A percentile compares a stretch with the other conserved stretches of the same genome.
These are phyloP conservation scores for Quercus phellos DNA, from an alignment of 331 rosid genomes.

Conservation along the genomic window DNA sequence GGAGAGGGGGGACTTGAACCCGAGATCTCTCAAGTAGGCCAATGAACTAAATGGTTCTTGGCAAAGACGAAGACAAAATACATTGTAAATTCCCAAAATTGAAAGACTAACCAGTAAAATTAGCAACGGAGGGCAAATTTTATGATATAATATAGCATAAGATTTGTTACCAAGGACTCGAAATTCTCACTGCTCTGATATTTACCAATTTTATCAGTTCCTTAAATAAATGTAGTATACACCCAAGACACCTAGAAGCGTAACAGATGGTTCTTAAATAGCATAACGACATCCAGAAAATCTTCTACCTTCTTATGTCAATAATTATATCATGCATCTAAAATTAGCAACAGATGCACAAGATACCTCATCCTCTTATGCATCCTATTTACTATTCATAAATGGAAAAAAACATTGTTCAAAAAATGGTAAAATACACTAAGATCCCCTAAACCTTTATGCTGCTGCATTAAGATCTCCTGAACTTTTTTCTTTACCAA, in stretches of 20 bases:
- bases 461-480: too few relatives aligned
- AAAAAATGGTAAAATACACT: too few relatives aligned
- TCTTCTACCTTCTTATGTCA: not conserved
- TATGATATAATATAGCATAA: not conserved
- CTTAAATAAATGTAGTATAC: not conserved
- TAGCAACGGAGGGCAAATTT: too few relatives aligned
- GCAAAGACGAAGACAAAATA: too few relatives aligned
- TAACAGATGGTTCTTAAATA: not conserved
- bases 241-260: not conserved
- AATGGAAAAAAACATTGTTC: not conserved
- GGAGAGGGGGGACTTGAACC: too few relatives aligned
- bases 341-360: too few relatives aligned
- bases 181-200: not conserved
- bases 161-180: not conserved
- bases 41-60: too few relatives aligned
- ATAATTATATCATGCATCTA: too few relatives aligned
- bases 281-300: not conserved
- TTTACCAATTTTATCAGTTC: not conserved
- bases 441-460: too few relatives aligned
- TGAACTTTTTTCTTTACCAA: too few relatives aligned
- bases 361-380: not conserved
- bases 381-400: not conserved
- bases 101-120: not conserved
- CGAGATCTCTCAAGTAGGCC: too few relatives aligned
- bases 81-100: not conserved